Evolutionary conservation across 2,329 filamentous ascomycete genomes (phyloP), one percentile per base, ranked within the genome.

Genomic region (Microdochium paspali): DNA sequence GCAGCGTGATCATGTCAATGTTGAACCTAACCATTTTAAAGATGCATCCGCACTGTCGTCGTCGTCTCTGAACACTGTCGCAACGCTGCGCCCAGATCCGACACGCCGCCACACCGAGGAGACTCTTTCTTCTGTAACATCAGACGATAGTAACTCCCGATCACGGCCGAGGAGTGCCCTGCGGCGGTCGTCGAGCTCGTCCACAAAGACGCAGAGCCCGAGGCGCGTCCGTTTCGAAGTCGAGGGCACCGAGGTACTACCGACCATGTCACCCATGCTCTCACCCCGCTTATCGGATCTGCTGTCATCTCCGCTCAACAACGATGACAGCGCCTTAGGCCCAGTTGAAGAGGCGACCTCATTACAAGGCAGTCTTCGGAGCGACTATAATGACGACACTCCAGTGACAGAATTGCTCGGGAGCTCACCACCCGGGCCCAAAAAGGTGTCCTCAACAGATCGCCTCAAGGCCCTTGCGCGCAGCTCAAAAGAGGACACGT

Each of bases 211-310:
- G 5, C 67, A 69, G 40, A 80, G 77, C 55, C 77, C 77, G n/a
- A 72, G 79, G 25, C 71, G 77, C 50, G 80, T 84, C 48, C 78
- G 80, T 44, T 84, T 84, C 52, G 73, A 80, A 31, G 73, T 83
- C 43, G 72, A 73, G 58, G 79, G 79, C 46, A 66, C 72, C 52
- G 78, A 83, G 56, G 77, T 84, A 30, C 64, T 81, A 49, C 77
- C 80, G 20, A 81, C 79, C 43, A 66, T 72, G 24, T 80, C 78
- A 21, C 79, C 79, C 44, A 68, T 71, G 51, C 52, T 52, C 21
- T 58, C 56, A 51, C 53, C 58, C 46, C 57, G 59, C 46, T 46
- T 47, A 26, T 47, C 52, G 31, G 54, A 63, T 52, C 60, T 47
- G 54, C 64, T 47, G 60, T 65, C 50, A 54, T 62, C 56, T 54